These are phyloP conservation scores for Vigna mungo DNA, from an alignment of 306 rosid genomes.

Conservation along the genomic window DNA sequence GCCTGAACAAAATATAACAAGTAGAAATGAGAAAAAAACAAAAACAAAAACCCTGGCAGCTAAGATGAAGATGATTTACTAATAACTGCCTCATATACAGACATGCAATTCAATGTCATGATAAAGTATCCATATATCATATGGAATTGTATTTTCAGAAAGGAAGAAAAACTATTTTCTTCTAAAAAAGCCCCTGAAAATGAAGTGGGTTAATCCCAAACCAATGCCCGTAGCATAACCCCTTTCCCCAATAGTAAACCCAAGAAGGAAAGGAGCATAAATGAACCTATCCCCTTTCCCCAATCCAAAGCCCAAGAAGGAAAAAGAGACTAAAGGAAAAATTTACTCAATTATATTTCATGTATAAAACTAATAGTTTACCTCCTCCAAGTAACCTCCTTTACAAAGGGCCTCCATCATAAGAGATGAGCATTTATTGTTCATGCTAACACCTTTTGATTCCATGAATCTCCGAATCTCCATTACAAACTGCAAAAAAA, in stretches of 20 bases:
- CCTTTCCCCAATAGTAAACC: conserved; percentile 26
- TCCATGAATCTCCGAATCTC: conserved; percentile 84
- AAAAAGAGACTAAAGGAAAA: conserved; percentile 23
- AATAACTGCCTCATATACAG: conserved; percentile 27
- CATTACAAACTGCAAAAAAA: conserved; percentile 75
- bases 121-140: conserved; percentile 11
- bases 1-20: conserved; percentile 61
- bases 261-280: conserved; percentile 10
- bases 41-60: conserved; percentile 30
- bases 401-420: conserved; percentile 72
- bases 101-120: conserved; percentile 23
- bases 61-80: conserved; percentile 27
- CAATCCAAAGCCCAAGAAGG: conserved; percentile 10
- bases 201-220: conserved; percentile 22
- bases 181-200: conserved; percentile 5
- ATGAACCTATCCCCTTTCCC: conserved; percentile 25
- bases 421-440: conserved; percentile 57
- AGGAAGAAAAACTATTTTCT: neutral
- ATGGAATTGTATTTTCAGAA: conserved; percentile 25
- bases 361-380: conserved; percentile 43
- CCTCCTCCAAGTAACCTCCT: conserved; percentile 81
- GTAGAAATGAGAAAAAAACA: conserved; percentile 42
- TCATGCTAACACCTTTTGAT: conserved; percentile 56
- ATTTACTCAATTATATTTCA: conserved; percentile 12
- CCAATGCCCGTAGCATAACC: conserved; percentile 10